Conservation (phyloP, 2,329 filamentous ascomycete genomes). For the Lizonia empirigonia region DNA sequence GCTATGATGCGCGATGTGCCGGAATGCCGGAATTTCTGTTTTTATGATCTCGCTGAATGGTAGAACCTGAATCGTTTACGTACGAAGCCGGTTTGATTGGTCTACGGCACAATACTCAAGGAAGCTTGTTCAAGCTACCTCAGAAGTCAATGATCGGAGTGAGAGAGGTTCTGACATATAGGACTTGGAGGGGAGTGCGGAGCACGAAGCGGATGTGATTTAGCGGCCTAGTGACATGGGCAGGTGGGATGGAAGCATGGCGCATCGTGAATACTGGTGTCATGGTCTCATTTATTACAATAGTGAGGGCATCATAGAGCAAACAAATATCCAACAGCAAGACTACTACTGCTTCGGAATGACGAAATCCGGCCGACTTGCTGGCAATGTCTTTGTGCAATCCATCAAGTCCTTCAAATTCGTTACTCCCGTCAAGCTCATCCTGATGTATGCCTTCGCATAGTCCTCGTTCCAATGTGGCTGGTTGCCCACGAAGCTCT, state of each 20-base stretch:
- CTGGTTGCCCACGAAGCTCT: constrained; percentile 36
- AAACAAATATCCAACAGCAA: neutral
- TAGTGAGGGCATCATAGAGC: constrained; percentile 4
- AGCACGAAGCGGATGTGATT: neutral
- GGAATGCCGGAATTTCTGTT: too few relatives aligned
- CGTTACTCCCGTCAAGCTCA: constrained; percentile 37
- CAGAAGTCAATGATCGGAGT: too few relatives aligned
- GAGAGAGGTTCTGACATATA: too few relatives aligned
- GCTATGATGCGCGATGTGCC: too few relatives aligned
- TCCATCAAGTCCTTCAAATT: constrained; percentile 32
- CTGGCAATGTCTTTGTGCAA: constrained; percentile 40
- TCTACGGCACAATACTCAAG: too few relatives aligned
- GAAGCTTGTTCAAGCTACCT: too few relatives aligned
- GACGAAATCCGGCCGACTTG: constrained; percentile 15
- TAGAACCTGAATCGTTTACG: too few relatives aligned
- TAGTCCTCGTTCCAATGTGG: constrained; percentile 40
- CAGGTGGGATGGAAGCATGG: neutral
- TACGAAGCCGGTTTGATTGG: too few relatives aligned
- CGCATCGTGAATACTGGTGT: neutral
- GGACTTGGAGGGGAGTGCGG: too few relatives aligned
- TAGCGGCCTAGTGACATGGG: neutral
- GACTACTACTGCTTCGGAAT: neutral
- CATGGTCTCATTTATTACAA: neutral
- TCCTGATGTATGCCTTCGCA: constrained; percentile 39
- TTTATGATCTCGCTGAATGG: too few relatives aligned